A percentile compares a stretch with the other conserved stretches of the same genome.
These are phyloP conservation scores for Laguncularia racemosa DNA, from an alignment of 345 rosid species.

Conservation along the genomic window DNA sequence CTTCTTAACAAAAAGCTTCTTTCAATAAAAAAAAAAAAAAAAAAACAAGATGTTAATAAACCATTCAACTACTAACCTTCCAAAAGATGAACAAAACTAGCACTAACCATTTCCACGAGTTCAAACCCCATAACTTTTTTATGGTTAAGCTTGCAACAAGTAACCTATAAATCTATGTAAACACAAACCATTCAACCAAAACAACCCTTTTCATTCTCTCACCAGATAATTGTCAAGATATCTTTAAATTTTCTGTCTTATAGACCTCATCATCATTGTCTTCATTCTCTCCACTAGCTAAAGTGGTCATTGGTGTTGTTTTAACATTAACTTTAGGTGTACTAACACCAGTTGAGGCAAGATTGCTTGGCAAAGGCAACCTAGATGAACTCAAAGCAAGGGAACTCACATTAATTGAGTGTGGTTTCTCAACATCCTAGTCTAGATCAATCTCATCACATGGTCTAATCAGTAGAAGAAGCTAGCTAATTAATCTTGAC, in stretches of 20 bases:
- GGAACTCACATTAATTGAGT: not conserved
- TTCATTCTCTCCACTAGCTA: not conserved
- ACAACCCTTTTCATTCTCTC: constrained; percentile 21
- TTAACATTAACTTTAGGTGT: not conserved
- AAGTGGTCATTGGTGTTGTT: not conserved
- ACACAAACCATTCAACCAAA: constrained; percentile 20
- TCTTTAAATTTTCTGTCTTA: constrained; percentile 24
- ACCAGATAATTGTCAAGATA: constrained; percentile 9
- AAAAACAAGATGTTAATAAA: constrained; percentile 36
- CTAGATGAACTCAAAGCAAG: not conserved
- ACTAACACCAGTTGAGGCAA: not conserved
- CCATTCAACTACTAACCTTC: constrained; percentile 44
- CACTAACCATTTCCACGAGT: constrained; percentile 55
- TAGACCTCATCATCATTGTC: constrained; percentile 43
- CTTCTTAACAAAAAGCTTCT: constrained; percentile 51
- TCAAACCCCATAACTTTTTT: constrained; percentile 33
- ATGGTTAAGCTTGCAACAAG: constrained; percentile 31
- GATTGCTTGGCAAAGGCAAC: not conserved
- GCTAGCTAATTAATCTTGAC: constrained; percentile 4
- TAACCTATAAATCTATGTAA: constrained; percentile 20
- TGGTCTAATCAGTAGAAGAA: not conserved
- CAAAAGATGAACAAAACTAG: constrained; percentile 36
- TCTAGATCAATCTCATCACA: too few species aligned
- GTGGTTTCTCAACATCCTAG: not conserved
- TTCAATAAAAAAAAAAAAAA: constrained; percentile 45